Evolutionary conservation across 139 green algal genomes (phyloP).

Genomic region (Haematococcus sp.): DNA sequence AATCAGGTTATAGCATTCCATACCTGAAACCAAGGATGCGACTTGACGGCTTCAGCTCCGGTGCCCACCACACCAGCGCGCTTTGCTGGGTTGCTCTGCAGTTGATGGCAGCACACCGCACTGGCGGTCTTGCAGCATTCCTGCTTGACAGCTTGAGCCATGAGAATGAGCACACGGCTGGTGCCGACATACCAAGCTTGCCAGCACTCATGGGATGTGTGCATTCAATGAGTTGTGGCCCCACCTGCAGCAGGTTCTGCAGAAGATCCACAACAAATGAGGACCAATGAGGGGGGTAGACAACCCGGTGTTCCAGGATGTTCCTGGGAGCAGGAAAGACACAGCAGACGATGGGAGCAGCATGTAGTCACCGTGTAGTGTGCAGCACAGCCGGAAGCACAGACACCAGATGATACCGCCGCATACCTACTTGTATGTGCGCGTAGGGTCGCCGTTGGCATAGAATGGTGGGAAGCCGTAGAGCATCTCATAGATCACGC

Average conservation of each 20-base stretch:
- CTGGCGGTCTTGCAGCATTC: too few relatives aligned
- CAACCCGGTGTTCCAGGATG: background rate
- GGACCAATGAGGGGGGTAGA: conserved; percentile 42
- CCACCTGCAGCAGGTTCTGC: conserved; percentile 14
- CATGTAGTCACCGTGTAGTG: too few relatives aligned
- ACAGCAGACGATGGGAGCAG: too few relatives aligned
- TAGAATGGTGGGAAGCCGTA: conserved; percentile 72
- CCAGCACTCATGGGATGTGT: too few relatives aligned
- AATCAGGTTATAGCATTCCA: too few relatives aligned
- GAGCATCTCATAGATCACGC: conserved; percentile 80
- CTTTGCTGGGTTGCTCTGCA: background rate
- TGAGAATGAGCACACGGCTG: too few relatives aligned
- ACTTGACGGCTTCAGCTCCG: conserved; percentile 55
- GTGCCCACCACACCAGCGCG: conserved; percentile 38
- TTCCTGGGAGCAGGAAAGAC: too few relatives aligned
- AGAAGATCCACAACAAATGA: conserved; percentile 42
- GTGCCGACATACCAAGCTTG: too few relatives aligned
- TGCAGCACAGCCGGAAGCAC: too few relatives aligned
- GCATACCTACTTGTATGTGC: conserved; percentile 57
- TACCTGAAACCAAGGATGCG: conserved; percentile 61
- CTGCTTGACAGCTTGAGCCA: too few relatives aligned
- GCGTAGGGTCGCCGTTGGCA: conserved; percentile 51
- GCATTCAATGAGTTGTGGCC: too few relatives aligned
- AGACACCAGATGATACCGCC: too few relatives aligned
- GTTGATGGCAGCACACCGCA: background rate